These are phyloP conservation scores for Prunus yedoensis DNA, from an alignment of 331 rosid species.

Conservation along the genomic window DNA sequence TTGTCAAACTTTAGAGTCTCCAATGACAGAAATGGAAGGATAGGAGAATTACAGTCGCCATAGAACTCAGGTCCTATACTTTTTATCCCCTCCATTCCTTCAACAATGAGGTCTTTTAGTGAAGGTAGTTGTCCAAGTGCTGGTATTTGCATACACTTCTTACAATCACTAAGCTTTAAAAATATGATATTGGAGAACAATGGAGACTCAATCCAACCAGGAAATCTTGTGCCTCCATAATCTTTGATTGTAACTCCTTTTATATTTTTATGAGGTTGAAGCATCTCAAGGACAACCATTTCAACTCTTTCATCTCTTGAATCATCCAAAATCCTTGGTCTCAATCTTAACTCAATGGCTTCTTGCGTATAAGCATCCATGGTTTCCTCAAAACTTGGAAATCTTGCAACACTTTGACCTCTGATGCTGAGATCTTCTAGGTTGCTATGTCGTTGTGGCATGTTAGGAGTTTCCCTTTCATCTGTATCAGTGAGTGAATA, in stretches of 20 bases:
- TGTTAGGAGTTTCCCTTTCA: neutral
- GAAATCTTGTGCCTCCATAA: slow-evolving; percentile 30
- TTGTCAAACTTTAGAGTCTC: slow-evolving; percentile 28
- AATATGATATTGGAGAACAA: slow-evolving; percentile 18
- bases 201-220: slow-evolving; percentile 32
- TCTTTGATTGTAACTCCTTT: slow-evolving; percentile 19
- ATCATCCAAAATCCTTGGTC: neutral
- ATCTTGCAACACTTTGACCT: neutral
- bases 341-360: neutral
- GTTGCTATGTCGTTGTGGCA: neutral
- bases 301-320: slow-evolving; percentile 27
- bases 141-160: slow-evolving; percentile 24
- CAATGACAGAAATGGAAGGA: slow-evolving; percentile 27
- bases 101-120: slow-evolving; percentile 27
- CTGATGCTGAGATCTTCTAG: slow-evolving; percentile 16
- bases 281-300: slow-evolving; percentile 30
- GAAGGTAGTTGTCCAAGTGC: slow-evolving; percentile 34
- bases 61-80: slow-evolving; percentile 29
- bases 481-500: neutral
- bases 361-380: slow-evolving; percentile 18
- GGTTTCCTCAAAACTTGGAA: slow-evolving; percentile 30
- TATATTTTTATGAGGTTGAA: slow-evolving; percentile 28
- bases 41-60: slow-evolving; percentile 15
- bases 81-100: slow-evolving; percentile 30
- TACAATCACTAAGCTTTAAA: slow-evolving; percentile 18